Evolutionary conservation across 2,329 filamentous ascomycete species (phyloP), one percentile per base, ranked within the genome.

Genomic region (Diaporthe velutina): DNA sequence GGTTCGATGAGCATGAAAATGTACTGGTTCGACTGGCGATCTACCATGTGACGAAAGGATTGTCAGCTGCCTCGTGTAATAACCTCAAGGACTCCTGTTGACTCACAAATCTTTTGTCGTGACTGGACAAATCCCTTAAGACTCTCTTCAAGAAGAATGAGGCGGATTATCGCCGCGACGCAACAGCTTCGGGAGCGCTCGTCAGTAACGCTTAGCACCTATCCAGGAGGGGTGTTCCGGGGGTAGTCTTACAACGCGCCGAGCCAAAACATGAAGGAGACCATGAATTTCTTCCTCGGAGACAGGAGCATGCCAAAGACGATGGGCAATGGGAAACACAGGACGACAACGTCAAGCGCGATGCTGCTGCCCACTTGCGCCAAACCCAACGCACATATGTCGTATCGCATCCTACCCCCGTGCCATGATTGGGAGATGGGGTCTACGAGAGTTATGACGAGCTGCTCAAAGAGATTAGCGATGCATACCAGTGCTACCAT

Each of bases 1-100:
- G 68, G 68, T 22, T 71, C 68, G 17, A 58, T 57, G 19, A 71
- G 7, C 38, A 71, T 48, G 52, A 58, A 71, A 25, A 71, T 58
- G 22, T 48, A 71, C 8, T 58, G 28, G 13, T 19, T 38, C n/a
- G 68, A 58, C 9, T 71, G 68, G n/a, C 15, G 22, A 38, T 25
- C 64, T 67, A 22, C 35, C 6, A 12, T 33, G 15, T 6, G 33
- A 8, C 13, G 12, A 17, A 15, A 6, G 22, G 10, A 40, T 25
- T 1, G 15, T 40, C 35, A 60, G 57, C 22, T 19, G 12, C 19
- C 19, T 7, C 2, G 15, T 28, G 3, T 4, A 6, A 12, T 3
- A 17, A 17, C 15, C 35, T 9, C 1, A 25, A 60, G 7, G 12
- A 3, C 6, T 8, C n/a, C 25, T 17, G n/a, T 2, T n/a, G 25